Conservation (phyloP, 371 early-diverging fungal species). For the Mucor mucedo region DNA sequence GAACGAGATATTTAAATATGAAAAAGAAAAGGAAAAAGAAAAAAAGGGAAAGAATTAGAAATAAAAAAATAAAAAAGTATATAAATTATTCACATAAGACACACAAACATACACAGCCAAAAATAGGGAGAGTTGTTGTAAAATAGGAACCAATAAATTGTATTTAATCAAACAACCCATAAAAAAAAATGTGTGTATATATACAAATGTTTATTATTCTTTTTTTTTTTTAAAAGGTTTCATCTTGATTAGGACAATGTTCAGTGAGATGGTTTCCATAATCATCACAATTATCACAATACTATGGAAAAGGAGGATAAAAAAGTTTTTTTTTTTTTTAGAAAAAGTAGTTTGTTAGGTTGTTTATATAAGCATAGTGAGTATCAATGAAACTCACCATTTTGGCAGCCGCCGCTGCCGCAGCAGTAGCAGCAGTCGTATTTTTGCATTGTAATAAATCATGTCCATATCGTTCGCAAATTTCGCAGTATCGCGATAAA, state of each 20-base stretch:
- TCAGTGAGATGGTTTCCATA: constrained; percentile 66
- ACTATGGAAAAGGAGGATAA: constrained; percentile 36
- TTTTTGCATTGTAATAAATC: constrained; percentile 56
- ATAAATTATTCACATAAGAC: background rate
- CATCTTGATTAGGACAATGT: constrained; percentile 71
- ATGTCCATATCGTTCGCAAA: constrained; percentile 66
- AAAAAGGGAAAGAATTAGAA: background rate
- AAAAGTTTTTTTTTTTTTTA: background rate
- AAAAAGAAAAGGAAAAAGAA: background rate
- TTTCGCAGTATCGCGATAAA: constrained; percentile 49
- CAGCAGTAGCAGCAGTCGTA: background rate
- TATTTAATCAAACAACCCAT: background rate
- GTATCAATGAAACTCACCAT: constrained; percentile 10
- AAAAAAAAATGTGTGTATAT: background rate
- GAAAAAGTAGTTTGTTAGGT: constrained; percentile 6
- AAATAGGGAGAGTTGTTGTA: background rate
- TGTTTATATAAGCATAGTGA: constrained; percentile 6
- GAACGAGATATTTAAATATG: background rate
- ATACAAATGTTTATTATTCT: background rate
- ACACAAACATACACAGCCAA: background rate
- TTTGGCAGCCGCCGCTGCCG: background rate
- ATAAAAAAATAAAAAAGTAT: background rate
- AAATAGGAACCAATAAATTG: background rate
- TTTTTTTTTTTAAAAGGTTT: constrained; percentile 50
- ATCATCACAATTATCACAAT: constrained; percentile 76